A percentile compares a stretch with the other conserved stretches of the same genome.
phyloP scores from a whole-genome alignment of 2,329 filamentous ascomycete genomes.

The Nemania bipapillata region DNA sequence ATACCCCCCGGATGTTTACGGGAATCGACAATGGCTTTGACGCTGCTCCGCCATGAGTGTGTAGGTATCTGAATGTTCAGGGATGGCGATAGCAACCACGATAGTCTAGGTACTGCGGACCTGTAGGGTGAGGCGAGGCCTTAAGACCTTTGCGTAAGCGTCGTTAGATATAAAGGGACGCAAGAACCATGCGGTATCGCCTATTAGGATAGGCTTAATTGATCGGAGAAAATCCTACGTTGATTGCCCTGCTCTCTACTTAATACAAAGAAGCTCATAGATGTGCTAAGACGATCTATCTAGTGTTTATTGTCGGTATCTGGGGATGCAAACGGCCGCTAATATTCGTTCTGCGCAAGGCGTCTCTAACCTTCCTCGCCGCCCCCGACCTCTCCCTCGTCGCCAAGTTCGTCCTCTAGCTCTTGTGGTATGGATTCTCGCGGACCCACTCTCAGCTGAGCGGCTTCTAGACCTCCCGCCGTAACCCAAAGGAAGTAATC shows the following conservation, averaged over 20 bases:
- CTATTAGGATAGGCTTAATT: neutral
- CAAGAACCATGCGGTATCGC: neutral
- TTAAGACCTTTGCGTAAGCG: neutral
- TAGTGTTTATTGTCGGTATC: slow-evolving; percentile 3
- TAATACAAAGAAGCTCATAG: neutral
- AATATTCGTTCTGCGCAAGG: neutral
- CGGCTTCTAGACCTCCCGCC: slow-evolving; percentile 72
- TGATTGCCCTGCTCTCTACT: neutral
- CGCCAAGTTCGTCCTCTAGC: slow-evolving; percentile 59
- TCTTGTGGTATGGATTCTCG: slow-evolving; percentile 55
- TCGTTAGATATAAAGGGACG: neutral
- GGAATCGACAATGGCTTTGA: neutral
- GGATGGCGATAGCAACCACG: neutral
- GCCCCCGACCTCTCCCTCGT: slow-evolving; percentile 65
- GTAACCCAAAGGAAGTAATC: slow-evolving; percentile 81
- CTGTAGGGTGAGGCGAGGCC: neutral
- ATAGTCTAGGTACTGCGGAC: neutral
- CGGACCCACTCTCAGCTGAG: slow-evolving; percentile 60
- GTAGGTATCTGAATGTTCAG: neutral
- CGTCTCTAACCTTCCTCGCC: slow-evolving; percentile 53
- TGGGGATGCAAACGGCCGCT: neutral
- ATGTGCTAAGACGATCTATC: neutral
- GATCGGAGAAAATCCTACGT: neutral
- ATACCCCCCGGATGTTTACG: neutral
- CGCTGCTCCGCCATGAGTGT: neutral